Conservation (phyloP, 2,329 filamentous ascomycete species). For the Pestalotiopsis sp. region DNA sequence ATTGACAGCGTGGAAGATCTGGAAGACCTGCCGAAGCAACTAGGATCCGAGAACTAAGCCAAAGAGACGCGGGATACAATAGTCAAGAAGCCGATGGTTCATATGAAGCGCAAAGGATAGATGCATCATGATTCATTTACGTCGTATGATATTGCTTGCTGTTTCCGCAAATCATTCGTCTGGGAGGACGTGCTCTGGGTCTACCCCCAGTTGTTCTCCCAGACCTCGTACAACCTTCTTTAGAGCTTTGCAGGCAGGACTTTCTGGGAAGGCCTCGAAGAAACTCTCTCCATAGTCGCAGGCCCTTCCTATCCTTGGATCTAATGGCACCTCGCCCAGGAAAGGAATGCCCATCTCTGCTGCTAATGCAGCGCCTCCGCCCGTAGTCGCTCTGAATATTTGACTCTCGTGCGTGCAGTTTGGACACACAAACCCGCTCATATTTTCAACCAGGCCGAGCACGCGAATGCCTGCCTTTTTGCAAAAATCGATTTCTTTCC, state of each 20-base stretch:
- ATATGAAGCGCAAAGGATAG: neutral
- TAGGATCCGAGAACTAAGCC: constrained; percentile 38
- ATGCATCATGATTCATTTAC: neutral
- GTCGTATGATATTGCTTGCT: neutral
- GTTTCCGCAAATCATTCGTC: constrained; percentile 33
- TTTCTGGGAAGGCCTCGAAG: constrained; percentile 91
- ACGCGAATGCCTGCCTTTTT: constrained; percentile 89
- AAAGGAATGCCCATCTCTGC: constrained; percentile 88
- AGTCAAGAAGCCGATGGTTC: neutral
- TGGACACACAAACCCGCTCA: constrained; percentile 95
- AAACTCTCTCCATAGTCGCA: constrained; percentile 98
- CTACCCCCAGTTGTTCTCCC: constrained; percentile 65
- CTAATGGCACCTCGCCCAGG: constrained; percentile 85
- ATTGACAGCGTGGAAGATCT: constrained; percentile 81
- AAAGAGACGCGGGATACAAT: neutral
- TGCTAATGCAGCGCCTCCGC: constrained; percentile 79
- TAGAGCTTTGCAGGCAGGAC: constrained; percentile 84
- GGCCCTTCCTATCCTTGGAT: constrained; percentile 92
- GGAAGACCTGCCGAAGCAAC: constrained; percentile 75
- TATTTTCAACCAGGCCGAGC: constrained; percentile 93
- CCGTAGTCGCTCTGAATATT: constrained; percentile 91
- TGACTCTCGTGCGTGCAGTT: constrained; percentile 81
- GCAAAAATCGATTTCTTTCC: constrained; percentile 98
- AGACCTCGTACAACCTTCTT: constrained; percentile 78
- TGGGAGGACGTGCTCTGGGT: constrained; percentile 56